These are phyloP conservation scores for Verbascum thapsus DNA, from an alignment of 257 asterid genomes.

Conservation along the genomic window DNA sequence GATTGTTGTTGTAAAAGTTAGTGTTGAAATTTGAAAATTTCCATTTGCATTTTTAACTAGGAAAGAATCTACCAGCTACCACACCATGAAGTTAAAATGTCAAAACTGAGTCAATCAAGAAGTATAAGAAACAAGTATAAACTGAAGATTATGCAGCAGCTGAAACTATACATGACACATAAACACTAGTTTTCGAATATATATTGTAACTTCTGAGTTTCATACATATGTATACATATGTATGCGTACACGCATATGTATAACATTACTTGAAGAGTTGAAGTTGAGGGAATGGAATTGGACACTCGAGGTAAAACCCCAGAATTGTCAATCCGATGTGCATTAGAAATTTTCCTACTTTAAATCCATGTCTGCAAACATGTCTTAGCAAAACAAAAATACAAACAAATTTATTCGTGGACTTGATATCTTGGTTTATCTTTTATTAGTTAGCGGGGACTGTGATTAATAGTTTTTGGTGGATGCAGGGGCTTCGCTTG, in stretches of 20 bases:
- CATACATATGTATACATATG: too few species aligned
- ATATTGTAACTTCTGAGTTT: too few species aligned
- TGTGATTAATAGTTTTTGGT: conserved; percentile 20
- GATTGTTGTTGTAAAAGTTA: not conserved
- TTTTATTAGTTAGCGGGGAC: conserved; percentile 8
- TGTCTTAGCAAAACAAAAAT: too few species aligned
- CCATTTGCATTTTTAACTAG: not conserved
- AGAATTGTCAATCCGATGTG: not conserved
- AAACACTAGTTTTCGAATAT: too few species aligned
- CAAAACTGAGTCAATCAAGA: not conserved
- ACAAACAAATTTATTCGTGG: too few species aligned
- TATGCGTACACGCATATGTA: too few species aligned
- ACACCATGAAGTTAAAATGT: not conserved
- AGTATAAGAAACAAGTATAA: not conserved
- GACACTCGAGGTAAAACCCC: not conserved
- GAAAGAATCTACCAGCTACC: not conserved
- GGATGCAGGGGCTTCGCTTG: conserved; percentile 45
- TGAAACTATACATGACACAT: not conserved
- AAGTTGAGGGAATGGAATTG: conserved; percentile 14
- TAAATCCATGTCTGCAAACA: not conserved
- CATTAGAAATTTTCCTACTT: not conserved
- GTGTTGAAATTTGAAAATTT: not conserved
- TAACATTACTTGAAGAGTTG: too few species aligned
- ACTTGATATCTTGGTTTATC: conserved; percentile 20
- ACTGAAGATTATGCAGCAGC: not conserved